Conservation (phyloP, 805 yeast species). For the Zygotorulaspora chibaensis region DNA sequence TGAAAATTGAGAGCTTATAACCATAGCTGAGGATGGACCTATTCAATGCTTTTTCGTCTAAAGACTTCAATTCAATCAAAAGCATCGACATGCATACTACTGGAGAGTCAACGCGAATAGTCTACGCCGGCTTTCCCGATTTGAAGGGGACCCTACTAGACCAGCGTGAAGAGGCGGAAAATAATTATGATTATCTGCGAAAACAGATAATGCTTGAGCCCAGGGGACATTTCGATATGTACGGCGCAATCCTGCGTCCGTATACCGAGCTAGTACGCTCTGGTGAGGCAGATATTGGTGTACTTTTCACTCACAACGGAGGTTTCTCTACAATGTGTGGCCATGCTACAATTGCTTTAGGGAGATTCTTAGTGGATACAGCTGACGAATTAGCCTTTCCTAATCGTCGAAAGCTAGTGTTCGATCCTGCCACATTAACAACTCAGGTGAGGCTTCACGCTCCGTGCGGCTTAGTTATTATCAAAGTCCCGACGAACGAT, state of each 20-base stretch:
- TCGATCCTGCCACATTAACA: neutral
- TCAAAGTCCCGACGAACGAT: neutral
- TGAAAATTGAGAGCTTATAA: too few species aligned
- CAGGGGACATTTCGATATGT: conserved; percentile 1
- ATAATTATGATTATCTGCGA: neutral
- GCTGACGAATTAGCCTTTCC: neutral
- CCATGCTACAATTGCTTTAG: conserved; percentile 2
- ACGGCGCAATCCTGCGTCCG: neutral
- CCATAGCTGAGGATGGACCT: neutral
- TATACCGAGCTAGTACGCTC: neutral
- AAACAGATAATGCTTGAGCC: conserved; percentile 1
- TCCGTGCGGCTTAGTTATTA: neutral
- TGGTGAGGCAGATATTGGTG: conserved; percentile 2
- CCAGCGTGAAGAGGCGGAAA: neutral
- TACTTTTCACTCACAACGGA: conserved; percentile 1
- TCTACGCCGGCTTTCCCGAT: neutral
- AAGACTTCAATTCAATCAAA: neutral
- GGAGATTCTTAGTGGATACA: neutral
- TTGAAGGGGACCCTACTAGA: conserved; percentile 1
- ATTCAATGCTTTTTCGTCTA: neutral
- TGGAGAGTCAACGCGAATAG: neutral
- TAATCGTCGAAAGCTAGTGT: neutral
- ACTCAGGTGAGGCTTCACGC: neutral
- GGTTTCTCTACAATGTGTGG: conserved; percentile 2
- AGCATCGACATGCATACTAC: conserved; percentile 1